Evolutionary conservation across 345 rosid species (phyloP).

Genomic region (Eucalyptus regnans): DNA sequence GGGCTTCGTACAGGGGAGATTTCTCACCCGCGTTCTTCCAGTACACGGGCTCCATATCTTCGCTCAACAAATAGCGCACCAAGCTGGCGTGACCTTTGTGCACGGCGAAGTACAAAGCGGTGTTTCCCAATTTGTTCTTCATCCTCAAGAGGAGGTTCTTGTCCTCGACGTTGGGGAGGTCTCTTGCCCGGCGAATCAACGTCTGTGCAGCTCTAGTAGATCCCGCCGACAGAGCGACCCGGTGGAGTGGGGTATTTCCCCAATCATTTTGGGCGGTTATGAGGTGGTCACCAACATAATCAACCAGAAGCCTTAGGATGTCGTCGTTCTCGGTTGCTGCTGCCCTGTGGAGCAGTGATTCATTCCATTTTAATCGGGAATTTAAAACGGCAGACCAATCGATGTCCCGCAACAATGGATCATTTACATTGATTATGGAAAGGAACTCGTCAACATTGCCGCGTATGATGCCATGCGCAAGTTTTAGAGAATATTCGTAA

Average conservation of each 20-base stretch:
- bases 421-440: no score
- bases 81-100: accelerated
- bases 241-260: no score
- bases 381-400: no score
- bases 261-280: no score
- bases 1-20: neutral
- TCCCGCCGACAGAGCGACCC: accelerated
- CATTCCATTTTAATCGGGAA: accelerated
- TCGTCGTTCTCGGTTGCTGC: accelerated
- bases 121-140: accelerated
- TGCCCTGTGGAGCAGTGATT: no score
- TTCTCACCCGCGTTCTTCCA: neutral
- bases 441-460: accelerated
- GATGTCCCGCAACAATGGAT: no score
- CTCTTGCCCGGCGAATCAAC: no score
- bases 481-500: no score
- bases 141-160: neutral
- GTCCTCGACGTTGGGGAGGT: no score
- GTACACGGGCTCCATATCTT: neutral
- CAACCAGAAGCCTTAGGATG: no score
- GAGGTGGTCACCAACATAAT: no score
- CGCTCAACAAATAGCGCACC: neutral
- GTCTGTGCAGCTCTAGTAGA: no score
- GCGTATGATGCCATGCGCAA: accelerated
- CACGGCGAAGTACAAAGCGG: accelerated